phyloP scores from a whole-genome alignment of 257 asterid genomes.

The Nicotiana tabacum region DNA sequence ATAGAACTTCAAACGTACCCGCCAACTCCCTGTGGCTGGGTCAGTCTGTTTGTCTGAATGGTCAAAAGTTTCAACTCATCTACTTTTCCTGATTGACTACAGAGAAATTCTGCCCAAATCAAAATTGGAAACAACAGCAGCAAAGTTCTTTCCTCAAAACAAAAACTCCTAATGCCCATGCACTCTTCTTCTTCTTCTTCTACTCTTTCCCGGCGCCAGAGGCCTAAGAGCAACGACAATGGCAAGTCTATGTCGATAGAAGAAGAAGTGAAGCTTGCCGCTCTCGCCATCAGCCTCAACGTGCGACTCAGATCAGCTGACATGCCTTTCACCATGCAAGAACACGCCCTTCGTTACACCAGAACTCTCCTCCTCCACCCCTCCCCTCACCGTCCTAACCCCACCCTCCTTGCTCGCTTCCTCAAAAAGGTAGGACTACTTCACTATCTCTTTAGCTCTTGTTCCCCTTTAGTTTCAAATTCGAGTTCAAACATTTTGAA shows the following conservation, averaged over 20 bases:
- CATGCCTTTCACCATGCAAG: slow-evolving; percentile 77
- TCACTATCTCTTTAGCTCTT: neutral
- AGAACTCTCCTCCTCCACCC: slow-evolving; percentile 45
- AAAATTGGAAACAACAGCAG: slow-evolving; percentile 5
- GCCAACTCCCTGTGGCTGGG: neutral
- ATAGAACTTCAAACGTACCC: slow-evolving; percentile 13
- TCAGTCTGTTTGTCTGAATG: slow-evolving; percentile 22
- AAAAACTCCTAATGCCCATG: neutral
- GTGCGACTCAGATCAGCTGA: slow-evolving; percentile 62
- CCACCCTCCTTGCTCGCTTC: slow-evolving; percentile 69
- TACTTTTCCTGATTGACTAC: neutral
- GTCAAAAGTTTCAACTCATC: slow-evolving; percentile 30
- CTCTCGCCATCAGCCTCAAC: slow-evolving; percentile 50
- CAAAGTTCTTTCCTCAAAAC: neutral
- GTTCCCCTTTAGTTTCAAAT: neutral
- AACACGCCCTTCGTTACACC: slow-evolving; percentile 61
- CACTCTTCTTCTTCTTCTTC: slow-evolving; percentile 9
- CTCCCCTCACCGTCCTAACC: slow-evolving; percentile 46
- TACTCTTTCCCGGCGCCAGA: neutral
- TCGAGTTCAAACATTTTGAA: neutral
- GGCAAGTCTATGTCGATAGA: neutral
- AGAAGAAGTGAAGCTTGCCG: slow-evolving; percentile 54
- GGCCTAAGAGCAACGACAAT: neutral
- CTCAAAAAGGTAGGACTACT: slow-evolving; percentile 48
- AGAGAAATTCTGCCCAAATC: slow-evolving; percentile 14